Conservation (phyloP, 331 rosid genomes). For the Acacia concinna region DNA sequence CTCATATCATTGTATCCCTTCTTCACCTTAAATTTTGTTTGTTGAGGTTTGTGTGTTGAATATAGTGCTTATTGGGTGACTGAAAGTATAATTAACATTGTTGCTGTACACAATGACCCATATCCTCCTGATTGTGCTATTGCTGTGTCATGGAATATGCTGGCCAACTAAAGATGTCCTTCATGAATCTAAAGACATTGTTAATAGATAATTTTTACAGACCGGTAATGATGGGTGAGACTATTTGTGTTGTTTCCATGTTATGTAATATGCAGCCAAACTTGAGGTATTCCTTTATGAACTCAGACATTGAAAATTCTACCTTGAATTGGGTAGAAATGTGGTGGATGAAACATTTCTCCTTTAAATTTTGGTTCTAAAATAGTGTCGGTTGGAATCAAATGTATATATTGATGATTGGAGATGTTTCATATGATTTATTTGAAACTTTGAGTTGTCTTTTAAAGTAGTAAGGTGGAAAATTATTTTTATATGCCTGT, state of each 20-base stretch:
- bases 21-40: conserved; percentile 1
- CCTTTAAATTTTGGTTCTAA: conserved; percentile 12
- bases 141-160: background rate
- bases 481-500: background rate
- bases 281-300: background rate
- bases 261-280: conserved; percentile 5
- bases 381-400: background rate
- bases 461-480: conserved; percentile 1
- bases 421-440: conserved; percentile 1
- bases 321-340: conserved; percentile 14
- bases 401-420: conserved; percentile 13
- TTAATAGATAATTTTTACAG: background rate
- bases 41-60: conserved; percentile 8
- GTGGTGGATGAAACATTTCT: background rate
- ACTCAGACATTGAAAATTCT: background rate
- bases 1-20: background rate
- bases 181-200: background rate
- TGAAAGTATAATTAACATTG: background rate
- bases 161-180: background rate
- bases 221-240: conserved; percentile 10
- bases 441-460: conserved; percentile 17
- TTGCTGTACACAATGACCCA: background rate
- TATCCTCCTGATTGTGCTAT: background rate
- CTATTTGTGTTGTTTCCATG: background rate
- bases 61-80: conserved; percentile 19